Percentiles rank a stretch among this genome's conserved stretches.
These are phyloP conservation scores for Aspergillus quadrilineatus DNA, from an alignment of 2,329 filamentous ascomycete genomes.

Conservation along the genomic window DNA sequence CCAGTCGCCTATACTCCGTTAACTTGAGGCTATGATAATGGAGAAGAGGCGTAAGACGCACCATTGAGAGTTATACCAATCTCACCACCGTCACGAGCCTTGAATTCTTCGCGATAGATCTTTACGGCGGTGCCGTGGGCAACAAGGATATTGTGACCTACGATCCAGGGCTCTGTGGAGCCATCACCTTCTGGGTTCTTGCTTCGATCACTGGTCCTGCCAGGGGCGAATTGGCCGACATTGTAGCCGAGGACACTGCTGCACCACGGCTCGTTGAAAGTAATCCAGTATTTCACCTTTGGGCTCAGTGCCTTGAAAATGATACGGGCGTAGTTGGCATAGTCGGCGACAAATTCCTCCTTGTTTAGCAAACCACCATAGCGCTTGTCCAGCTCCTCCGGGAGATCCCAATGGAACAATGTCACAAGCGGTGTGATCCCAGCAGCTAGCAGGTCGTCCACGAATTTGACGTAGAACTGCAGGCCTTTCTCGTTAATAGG, in stretches of 20 bases:
- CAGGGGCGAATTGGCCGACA: slow-evolving; percentile 75
- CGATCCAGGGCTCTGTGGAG: slow-evolving; percentile 75
- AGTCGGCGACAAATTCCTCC: slow-evolving; percentile 79
- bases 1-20: slow-evolving; percentile 60
- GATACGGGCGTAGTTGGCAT: slow-evolving; percentile 72
- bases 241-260: slow-evolving; percentile 77
- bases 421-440: slow-evolving; percentile 81
- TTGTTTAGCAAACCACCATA: slow-evolving; percentile 81
- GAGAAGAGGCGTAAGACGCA: slow-evolving; percentile 32
- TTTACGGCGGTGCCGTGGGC: slow-evolving; percentile 80
- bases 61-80: slow-evolving; percentile 88
- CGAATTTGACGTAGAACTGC: slow-evolving; percentile 74
- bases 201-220: slow-evolving; percentile 72
- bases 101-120: slow-evolving; percentile 79
- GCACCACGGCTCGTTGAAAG: slow-evolving; percentile 89
- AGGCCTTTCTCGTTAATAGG: slow-evolving; percentile 76
- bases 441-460: slow-evolving; percentile 72
- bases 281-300: slow-evolving; percentile 84
- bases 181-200: slow-evolving; percentile 72
- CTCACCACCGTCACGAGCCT: slow-evolving; percentile 67
- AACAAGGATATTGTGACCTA: slow-evolving; percentile 75
- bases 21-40: not conserved
- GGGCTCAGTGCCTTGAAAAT: slow-evolving; percentile 70
- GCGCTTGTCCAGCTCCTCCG: slow-evolving; percentile 72
- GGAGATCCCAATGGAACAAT: slow-evolving; percentile 85